phyloP scores from a whole-genome alignment of 352 stramenopile genomes.

The Phytophthora brassicae region DNA sequence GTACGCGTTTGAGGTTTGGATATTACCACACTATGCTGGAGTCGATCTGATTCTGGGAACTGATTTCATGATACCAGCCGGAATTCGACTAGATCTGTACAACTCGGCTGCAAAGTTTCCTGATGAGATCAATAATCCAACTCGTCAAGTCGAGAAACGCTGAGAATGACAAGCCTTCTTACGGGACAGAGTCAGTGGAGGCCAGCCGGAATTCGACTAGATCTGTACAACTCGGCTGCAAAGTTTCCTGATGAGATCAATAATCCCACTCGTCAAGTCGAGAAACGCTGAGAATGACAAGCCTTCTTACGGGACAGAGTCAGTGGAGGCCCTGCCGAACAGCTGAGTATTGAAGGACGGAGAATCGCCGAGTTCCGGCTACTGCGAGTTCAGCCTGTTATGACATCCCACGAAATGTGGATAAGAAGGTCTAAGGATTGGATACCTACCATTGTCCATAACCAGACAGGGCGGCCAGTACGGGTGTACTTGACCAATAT shows the following conservation, averaged over 20 bases:
- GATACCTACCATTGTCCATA: not conserved
- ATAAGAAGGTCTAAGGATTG: not conserved
- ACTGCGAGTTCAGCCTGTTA: not conserved
- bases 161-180: too few species aligned
- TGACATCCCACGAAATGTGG: not conserved
- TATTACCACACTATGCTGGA: not conserved
- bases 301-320: not conserved
- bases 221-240: too few species aligned
- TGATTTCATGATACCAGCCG: conserved; percentile 10
- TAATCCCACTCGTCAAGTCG: too few species aligned
- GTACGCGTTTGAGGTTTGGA: too few species aligned
- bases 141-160: not conserved
- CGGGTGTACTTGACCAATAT: not conserved
- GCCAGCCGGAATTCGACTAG: too few species aligned
- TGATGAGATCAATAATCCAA: not conserved
- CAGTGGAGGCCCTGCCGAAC: not conserved
- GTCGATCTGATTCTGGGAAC: conserved; percentile 3
- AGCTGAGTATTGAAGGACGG: not conserved
- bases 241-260: too few species aligned
- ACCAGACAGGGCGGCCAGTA: not conserved
- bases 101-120: too few species aligned
- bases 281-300: too few species aligned
- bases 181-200: not conserved
- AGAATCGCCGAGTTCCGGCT: not conserved
- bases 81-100: not conserved